Conservation (phyloP, 352 stramenopile species). For the Globisporangium nunn region DNA sequence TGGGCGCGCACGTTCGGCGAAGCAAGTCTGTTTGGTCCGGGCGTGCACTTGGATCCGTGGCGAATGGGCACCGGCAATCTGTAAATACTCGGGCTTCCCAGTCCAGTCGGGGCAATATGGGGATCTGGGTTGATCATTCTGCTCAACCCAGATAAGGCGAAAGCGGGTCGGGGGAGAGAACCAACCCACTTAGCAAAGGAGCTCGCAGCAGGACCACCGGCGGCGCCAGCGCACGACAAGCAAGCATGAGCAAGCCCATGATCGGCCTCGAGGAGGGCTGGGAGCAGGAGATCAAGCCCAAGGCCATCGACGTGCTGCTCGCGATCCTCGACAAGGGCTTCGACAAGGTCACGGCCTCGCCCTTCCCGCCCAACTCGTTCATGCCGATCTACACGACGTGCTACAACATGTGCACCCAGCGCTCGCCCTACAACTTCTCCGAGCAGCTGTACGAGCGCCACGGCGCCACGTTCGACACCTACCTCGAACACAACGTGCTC, state of each 20-base stretch:
- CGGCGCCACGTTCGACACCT: conserved; percentile 86
- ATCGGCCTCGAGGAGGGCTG: conserved; percentile 83
- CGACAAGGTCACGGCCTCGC: conserved; percentile 72
- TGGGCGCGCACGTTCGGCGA: too few species aligned
- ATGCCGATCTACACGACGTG: conserved; percentile 90
- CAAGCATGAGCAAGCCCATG: conserved; percentile 71
- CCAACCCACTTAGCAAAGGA: not conserved
- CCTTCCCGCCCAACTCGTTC: conserved; percentile 79
- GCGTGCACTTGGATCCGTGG: too few species aligned
- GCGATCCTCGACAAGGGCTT: conserved; percentile 83
- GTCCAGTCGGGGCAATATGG: too few species aligned
- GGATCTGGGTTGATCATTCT: too few species aligned
- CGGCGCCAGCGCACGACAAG: too few species aligned
- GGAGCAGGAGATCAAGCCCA: conserved; percentile 86
- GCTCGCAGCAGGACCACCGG: not conserved
- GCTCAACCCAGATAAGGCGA: too few species aligned
- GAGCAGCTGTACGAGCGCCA: conserved; percentile 98
- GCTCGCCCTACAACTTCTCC: conserved; percentile 98
- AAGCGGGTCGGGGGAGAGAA: too few species aligned
- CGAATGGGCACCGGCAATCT: too few species aligned
- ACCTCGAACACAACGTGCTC: conserved; percentile 88
- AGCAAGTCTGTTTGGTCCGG: too few species aligned
- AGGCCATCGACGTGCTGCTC: conserved; percentile 84
- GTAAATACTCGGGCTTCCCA: too few species aligned
- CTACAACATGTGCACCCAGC: conserved; percentile 99